A percentile compares a stretch with the other conserved stretches of the same genome.
Evolutionary conservation across 2,329 filamentous ascomycete species (phyloP).

Genomic region (Neonectria ditissima): DNA sequence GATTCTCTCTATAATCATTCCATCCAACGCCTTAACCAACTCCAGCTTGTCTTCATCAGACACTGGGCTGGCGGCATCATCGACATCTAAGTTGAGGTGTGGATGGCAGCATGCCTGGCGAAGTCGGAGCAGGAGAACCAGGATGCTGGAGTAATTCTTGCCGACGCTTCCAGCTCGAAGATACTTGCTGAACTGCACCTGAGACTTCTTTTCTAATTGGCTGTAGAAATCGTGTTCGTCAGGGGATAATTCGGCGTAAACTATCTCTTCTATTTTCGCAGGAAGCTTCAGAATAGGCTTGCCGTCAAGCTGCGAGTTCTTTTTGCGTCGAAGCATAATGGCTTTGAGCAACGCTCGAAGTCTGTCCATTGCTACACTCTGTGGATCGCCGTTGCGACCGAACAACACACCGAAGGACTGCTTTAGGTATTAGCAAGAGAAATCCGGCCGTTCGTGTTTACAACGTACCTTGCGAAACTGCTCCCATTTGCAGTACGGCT

Average conservation of each 20-base stretch:
- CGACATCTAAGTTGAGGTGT: slow-evolving; percentile 48
- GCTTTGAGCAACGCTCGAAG: slow-evolving; percentile 82
- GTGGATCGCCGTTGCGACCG: slow-evolving; percentile 59
- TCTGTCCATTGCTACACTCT: slow-evolving; percentile 73
- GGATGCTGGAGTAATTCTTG: slow-evolving; percentile 78
- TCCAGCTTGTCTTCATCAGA: slow-evolving; percentile 64
- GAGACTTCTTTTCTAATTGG: slow-evolving; percentile 75
- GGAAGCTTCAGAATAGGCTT: slow-evolving; percentile 84
- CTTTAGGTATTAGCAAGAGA: not conserved
- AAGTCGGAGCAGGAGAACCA: slow-evolving; percentile 84
- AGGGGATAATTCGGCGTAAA: slow-evolving; percentile 77
- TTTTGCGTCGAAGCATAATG: slow-evolving; percentile 85
- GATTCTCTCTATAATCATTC: slow-evolving; percentile 74
- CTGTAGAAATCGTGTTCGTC: slow-evolving; percentile 85
- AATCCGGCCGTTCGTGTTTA: not conserved
- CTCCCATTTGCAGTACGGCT: slow-evolving; percentile 75
- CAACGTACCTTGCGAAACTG: slow-evolving; percentile 68
- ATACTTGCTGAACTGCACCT: slow-evolving; percentile 81
- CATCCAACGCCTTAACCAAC: slow-evolving; percentile 70
- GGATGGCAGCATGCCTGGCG: slow-evolving; percentile 73
- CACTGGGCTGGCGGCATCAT: slow-evolving; percentile 54
- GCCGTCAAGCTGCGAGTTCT: slow-evolving; percentile 82
- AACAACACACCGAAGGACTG: slow-evolving; percentile 58
- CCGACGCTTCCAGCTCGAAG: slow-evolving; percentile 75
- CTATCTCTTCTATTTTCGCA: slow-evolving; percentile 78